Conservation (phyloP, 768 basidiomycete genomes). For the Cantharellus anzutake region DNA sequence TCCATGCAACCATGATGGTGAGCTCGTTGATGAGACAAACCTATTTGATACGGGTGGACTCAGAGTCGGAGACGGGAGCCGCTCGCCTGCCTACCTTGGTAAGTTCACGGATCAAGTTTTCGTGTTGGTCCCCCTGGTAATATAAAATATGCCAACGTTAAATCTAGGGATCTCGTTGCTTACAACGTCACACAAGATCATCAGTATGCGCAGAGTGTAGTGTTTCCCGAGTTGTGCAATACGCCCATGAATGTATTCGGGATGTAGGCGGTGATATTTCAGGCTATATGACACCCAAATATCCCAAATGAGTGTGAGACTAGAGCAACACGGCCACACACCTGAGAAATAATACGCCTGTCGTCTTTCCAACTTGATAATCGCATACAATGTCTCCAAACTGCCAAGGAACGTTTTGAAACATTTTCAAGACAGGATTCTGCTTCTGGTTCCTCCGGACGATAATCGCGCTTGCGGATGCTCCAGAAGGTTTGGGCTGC, state of each 20-base stretch:
- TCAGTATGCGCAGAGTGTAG: conserved; percentile 68
- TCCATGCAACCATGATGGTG: conserved; percentile 85
- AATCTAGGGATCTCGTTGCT: conserved; percentile 16
- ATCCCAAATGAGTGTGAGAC: background rate
- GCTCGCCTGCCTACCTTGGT: conserved; percentile 43
- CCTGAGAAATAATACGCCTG: conserved; percentile 87
- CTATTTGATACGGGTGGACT: conserved; percentile 17
- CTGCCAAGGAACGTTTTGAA: conserved; percentile 81
- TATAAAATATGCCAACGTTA: background rate
- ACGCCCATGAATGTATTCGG: conserved; percentile 86
- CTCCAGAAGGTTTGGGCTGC: background rate
- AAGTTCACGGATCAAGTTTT: conserved; percentile 78
- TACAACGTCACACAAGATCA: conserved; percentile 85
- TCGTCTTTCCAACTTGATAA: conserved; percentile 89
- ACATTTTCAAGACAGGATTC: conserved; percentile 74
- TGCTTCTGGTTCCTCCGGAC: conserved; percentile 33
- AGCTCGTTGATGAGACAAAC: conserved; percentile 82
- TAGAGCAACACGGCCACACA: conserved; percentile 13
- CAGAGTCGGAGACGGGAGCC: background rate
- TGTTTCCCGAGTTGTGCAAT: conserved; percentile 70
- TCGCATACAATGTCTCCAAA: conserved; percentile 88
- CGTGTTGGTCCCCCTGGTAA: conserved; percentile 38
- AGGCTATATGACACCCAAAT: conserved; percentile 23
- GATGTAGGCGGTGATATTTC: conserved; percentile 89
- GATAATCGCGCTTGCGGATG: background rate